These are phyloP conservation scores for Smittium culicis DNA, from an alignment of 371 early-diverging fungal genomes.

Conservation along the genomic window DNA sequence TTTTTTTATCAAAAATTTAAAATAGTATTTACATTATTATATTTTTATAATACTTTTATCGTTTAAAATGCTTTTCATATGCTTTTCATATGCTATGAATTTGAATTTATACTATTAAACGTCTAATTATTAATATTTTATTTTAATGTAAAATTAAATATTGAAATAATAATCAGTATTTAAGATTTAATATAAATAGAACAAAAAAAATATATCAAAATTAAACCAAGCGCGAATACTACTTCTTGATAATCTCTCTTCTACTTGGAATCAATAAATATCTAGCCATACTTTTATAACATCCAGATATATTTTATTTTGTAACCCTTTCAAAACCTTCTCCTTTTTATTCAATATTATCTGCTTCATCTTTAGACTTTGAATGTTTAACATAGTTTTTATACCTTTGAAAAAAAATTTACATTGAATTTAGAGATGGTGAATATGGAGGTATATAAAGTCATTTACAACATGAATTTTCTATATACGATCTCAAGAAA, in stretches of 20 bases:
- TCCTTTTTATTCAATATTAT: not conserved
- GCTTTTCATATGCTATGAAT: no score
- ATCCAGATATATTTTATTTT: not conserved
- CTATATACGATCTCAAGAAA: not conserved
- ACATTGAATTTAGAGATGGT: not conserved
- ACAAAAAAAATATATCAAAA: no score
- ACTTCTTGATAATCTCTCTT: not conserved
- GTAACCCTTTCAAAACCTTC: not conserved
- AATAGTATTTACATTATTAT: no score
- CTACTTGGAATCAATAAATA: not conserved
- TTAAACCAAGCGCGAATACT: no score
- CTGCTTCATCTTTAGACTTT: not conserved
- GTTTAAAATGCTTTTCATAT: no score
- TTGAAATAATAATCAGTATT: no score
- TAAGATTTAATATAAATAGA: no score
- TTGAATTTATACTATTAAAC: no score
- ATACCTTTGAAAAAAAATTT: not conserved
- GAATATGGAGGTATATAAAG: not conserved
- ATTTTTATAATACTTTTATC: no score
- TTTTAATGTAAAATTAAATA: no score
- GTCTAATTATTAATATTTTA: no score
- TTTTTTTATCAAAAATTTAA: no score
- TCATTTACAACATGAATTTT: not conserved
- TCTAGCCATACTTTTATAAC: not conserved
- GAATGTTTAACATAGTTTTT: not conserved